These are phyloP conservation scores for Blastomyces parvus DNA, from an alignment of 2,329 filamentous ascomycete genomes.

Conservation along the genomic window DNA sequence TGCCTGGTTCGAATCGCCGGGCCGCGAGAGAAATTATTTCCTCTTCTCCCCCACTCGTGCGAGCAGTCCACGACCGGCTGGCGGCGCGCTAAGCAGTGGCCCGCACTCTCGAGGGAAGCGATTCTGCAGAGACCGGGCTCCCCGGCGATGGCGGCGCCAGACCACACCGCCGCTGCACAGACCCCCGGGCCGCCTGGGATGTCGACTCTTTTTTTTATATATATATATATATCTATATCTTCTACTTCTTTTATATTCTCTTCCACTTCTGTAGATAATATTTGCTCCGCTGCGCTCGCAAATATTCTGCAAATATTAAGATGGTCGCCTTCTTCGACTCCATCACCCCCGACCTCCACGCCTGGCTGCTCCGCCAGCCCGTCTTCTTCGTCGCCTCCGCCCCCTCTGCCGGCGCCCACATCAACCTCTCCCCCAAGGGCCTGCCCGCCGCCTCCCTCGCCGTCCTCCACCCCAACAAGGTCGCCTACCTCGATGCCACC, in stretches of 20 bases:
- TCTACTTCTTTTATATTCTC: background rate
- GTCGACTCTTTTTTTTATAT: conserved; percentile 31
- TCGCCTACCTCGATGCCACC: conserved; percentile 63
- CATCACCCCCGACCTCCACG: conserved; percentile 46
- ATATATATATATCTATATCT: too few species aligned
- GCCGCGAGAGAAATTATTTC: conserved; percentile 34
- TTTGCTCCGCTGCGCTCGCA: too few species aligned
- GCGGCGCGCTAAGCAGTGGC: conserved; percentile 45
- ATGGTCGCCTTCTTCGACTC: conserved; percentile 50
- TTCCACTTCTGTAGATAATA: conserved; percentile 39
- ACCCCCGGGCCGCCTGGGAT: conserved; percentile 29
- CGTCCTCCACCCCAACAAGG: conserved; percentile 49
- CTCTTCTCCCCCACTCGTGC: conserved; percentile 40
- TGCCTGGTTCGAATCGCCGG: conserved; percentile 49
- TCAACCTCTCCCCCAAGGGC: conserved; percentile 72
- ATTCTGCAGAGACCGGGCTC: conserved; percentile 49
- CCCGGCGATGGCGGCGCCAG: conserved; percentile 47
- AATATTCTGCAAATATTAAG: too few species aligned
- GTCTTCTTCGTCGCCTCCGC: conserved; percentile 70
- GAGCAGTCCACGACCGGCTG: conserved; percentile 46
- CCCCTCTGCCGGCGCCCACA: conserved; percentile 55
- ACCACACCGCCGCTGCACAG: conserved; percentile 40
- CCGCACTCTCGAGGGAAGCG: conserved; percentile 48
- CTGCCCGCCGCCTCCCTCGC: conserved; percentile 53
- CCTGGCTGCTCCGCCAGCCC: conserved; percentile 58